Conservation (phyloP, 805 yeast species). For the Millerozyma acaciae region DNA sequence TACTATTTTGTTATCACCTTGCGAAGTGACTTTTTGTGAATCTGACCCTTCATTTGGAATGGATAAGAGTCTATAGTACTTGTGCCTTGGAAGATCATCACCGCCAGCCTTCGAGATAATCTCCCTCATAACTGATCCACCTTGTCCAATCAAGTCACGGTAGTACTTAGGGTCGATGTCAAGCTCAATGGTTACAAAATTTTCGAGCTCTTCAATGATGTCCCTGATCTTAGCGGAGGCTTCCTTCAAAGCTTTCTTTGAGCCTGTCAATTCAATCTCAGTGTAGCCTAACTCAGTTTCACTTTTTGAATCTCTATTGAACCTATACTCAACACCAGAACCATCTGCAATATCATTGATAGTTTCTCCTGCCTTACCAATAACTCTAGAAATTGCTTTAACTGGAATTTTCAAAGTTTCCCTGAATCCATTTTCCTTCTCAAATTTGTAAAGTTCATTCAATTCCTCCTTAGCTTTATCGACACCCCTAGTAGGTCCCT, state of each 20-base stretch:
- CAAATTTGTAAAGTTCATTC: constrained; percentile 77
- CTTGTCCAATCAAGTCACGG: constrained; percentile 71
- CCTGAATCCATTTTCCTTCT: constrained; percentile 76
- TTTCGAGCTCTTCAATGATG: constrained; percentile 63
- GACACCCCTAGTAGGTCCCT: constrained; percentile 91
- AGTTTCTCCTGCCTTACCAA: constrained; percentile 84
- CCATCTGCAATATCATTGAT: constrained; percentile 76
- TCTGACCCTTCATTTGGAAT: constrained; percentile 68
- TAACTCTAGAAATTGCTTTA: constrained; percentile 74
- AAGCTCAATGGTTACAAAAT: constrained; percentile 52
- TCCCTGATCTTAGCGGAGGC: constrained; percentile 62
- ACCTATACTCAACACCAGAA: constrained; percentile 55
- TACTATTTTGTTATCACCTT: constrained; percentile 77
- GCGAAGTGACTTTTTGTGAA: constrained; percentile 54
- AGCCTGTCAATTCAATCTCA: constrained; percentile 71
- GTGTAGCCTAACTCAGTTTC: constrained; percentile 50
- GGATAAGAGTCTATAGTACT: constrained; percentile 54
- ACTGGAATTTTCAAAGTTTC: constrained; percentile 63
- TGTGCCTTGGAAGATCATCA: constrained; percentile 40
- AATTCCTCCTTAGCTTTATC: constrained; percentile 79
- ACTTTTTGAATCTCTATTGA: constrained; percentile 37
- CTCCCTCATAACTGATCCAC: constrained; percentile 69
- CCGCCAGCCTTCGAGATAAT: constrained; percentile 77
- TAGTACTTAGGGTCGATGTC: constrained; percentile 73
- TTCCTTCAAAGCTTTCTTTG: constrained; percentile 66